These are phyloP conservation scores for Pseudocercospora cruenta DNA, from an alignment of 2,329 filamentous ascomycete genomes.

Conservation along the genomic window DNA sequence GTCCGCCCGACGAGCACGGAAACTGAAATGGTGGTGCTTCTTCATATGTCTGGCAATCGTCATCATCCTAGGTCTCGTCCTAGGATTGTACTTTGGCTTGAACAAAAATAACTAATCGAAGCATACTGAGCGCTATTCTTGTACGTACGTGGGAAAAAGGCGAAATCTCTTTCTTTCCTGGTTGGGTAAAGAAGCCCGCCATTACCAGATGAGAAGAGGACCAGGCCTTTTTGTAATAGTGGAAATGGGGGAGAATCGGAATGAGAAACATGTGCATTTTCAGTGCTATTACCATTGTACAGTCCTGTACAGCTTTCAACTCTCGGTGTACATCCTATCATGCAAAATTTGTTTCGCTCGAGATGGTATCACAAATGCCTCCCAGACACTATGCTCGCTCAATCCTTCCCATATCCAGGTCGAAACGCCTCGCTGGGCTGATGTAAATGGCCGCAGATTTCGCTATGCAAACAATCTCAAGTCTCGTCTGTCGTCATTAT, in stretches of 20 bases:
- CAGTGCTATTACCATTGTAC: not conserved
- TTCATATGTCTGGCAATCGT: slow-evolving; percentile 57
- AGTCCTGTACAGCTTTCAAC: not conserved
- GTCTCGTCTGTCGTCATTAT: not conserved
- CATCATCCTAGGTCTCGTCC: slow-evolving; percentile 53
- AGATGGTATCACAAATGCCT: slow-evolving; percentile 5
- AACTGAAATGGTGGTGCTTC: slow-evolving; percentile 82
- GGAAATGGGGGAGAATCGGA: slow-evolving; percentile 1
- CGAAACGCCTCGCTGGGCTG: not conserved
- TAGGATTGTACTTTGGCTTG: slow-evolving; percentile 55
- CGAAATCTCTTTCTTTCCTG: not conserved
- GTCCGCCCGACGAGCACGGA: slow-evolving; percentile 67
- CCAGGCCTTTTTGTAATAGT: slow-evolving; percentile 8
- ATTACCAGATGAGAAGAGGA: slow-evolving; percentile 3
- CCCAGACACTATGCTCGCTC: not conserved
- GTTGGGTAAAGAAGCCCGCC: not conserved
- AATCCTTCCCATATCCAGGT: not conserved
- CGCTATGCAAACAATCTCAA: not conserved
- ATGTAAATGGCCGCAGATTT: not conserved
- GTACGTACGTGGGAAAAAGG: slow-evolving; percentile 1
- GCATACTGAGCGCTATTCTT: not conserved
- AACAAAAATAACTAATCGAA: slow-evolving; percentile 18
- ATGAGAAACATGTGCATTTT: slow-evolving; percentile 4
- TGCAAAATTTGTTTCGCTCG: not conserved
- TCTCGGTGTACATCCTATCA: not conserved